A percentile compares a stretch with the other conserved stretches of the same genome.
These are phyloP conservation scores for Globisporangium camurandrum DNA, from an alignment of 352 stramenopile genomes.

Conservation along the genomic window DNA sequence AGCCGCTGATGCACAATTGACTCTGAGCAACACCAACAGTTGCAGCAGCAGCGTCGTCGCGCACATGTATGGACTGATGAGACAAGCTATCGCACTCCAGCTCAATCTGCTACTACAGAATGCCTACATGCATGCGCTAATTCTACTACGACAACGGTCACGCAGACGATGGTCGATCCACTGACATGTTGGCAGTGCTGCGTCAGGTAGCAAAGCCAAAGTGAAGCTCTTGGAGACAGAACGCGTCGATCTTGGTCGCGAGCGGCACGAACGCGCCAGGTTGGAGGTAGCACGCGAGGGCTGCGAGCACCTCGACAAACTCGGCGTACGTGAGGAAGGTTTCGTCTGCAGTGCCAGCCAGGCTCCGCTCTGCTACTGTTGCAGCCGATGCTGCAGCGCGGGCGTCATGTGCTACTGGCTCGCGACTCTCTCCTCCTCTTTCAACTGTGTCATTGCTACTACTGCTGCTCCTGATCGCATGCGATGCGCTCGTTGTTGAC, in stretches of 20 bases:
- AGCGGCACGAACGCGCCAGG: slow-evolving; percentile 55
- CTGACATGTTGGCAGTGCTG: too few species aligned
- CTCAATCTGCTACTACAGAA: too few species aligned
- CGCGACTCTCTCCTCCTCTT: not conserved
- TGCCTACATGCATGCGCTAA: too few species aligned
- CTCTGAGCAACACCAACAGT: too few species aligned
- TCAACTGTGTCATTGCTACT: not conserved
- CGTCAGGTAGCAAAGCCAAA: slow-evolving; percentile 7
- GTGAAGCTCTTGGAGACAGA: slow-evolving; percentile 33
- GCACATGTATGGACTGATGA: too few species aligned
- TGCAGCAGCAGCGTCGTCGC: too few species aligned
- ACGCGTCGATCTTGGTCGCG: slow-evolving; percentile 44
- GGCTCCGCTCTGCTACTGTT: not conserved
- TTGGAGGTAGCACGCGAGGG: slow-evolving; percentile 51
- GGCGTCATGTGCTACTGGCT: too few species aligned
- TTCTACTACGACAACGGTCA: too few species aligned
- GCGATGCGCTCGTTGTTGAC: not conserved
- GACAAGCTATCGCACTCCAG: too few species aligned
- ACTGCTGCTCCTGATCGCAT: not conserved
- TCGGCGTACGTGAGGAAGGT: slow-evolving; percentile 51
- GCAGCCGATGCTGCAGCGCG: not conserved
- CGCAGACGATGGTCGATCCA: too few species aligned
- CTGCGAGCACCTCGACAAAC: slow-evolving; percentile 48
- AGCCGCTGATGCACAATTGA: too few species aligned
- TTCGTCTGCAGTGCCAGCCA: slow-evolving; percentile 12